Conservation (phyloP, 2,329 filamentous ascomycete species). For the Cladorrhinum sp. region DNA sequence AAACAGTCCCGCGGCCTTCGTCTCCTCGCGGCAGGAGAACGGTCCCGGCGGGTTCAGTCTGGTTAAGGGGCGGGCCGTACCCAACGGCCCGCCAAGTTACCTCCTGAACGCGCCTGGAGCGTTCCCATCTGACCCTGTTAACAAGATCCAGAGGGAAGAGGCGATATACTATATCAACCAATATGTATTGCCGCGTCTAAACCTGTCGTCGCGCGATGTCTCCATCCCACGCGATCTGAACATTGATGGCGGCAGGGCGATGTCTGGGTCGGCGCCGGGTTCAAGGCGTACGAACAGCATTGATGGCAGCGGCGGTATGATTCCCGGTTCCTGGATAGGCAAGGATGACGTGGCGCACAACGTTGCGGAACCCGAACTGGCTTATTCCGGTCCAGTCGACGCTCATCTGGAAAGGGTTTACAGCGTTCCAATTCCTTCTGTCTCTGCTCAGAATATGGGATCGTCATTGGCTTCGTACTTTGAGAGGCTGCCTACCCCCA, state of each 20-base stretch:
- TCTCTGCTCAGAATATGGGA: no score
- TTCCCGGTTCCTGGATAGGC: neutral
- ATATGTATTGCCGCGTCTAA: conserved; percentile 60
- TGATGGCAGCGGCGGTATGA: neutral
- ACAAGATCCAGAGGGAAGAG: conserved; percentile 65
- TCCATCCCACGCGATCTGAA: conserved; percentile 21
- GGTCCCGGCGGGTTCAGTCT: conserved; percentile 55
- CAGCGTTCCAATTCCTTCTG: conserved; percentile 1
- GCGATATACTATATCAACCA: conserved; percentile 68
- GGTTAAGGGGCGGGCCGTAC: conserved; percentile 62
- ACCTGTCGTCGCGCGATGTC: conserved; percentile 49
- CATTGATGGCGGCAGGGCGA: conserved; percentile 14
- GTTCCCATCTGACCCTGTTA: conserved; percentile 55
- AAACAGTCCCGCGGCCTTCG: conserved; percentile 53
- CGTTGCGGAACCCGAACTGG: conserved; percentile 28
- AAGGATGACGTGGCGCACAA: conserved; percentile 22
- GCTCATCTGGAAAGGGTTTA: conserved; percentile 10
- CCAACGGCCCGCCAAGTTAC: conserved; percentile 60
- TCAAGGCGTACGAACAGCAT: conserved; percentile 10
- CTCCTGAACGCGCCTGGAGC: conserved; percentile 51
- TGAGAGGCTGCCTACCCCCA: neutral
- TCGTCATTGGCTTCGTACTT: conserved; percentile 1
- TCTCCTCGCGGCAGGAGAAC: conserved; percentile 53
- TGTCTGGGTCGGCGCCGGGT: conserved; percentile 25
- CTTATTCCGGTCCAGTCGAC: conserved; percentile 33